Evolutionary conservation across 768 basidiomycete species (phyloP).

Genomic region (Suillus brevipes): DNA sequence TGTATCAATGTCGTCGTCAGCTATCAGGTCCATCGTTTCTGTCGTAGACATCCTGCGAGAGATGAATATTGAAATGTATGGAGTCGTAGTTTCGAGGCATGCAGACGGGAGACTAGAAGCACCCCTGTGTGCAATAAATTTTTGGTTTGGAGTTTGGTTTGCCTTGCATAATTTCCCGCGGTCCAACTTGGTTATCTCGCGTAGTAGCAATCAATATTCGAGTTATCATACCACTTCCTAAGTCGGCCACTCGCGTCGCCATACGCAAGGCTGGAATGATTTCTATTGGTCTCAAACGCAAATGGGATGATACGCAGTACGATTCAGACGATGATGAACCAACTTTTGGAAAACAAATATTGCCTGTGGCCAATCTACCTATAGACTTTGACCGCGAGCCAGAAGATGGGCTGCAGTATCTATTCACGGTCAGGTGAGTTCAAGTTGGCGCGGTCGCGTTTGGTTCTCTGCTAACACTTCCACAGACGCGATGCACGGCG

Average conservation of each 20-base stretch:
- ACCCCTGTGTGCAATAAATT: slow-evolving; percentile 1
- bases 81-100: slow-evolving; percentile 6
- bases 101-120: background rate
- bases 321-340: slow-evolving; percentile 63
- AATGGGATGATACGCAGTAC: slow-evolving; percentile 44
- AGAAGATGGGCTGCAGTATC: slow-evolving; percentile 73
- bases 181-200: background rate
- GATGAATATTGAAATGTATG: slow-evolving; percentile 4
- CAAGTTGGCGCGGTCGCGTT: slow-evolving; percentile 7
- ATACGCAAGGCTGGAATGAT: background rate
- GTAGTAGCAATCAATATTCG: background rate
- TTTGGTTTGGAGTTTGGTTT: background rate
- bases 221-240: background rate
- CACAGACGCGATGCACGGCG: slow-evolving; percentile 68
- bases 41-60: slow-evolving; percentile 21
- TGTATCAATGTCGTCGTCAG: slow-evolving; percentile 60
- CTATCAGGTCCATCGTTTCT: slow-evolving; percentile 24
- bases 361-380: slow-evolving; percentile 84
- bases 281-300: slow-evolving; percentile 49
- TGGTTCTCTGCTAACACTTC: slow-evolving; percentile 13
- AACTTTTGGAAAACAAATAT: slow-evolving; percentile 63
- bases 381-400: slow-evolving; percentile 64
- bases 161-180: background rate
- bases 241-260: background rate
- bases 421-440: slow-evolving; percentile 80